A percentile compares a stretch with the other conserved stretches of the same genome.
Evolutionary conservation across 1,284 basidiomycete species (phyloP).

Genomic region (Butyriboletus appendiculatus): DNA sequence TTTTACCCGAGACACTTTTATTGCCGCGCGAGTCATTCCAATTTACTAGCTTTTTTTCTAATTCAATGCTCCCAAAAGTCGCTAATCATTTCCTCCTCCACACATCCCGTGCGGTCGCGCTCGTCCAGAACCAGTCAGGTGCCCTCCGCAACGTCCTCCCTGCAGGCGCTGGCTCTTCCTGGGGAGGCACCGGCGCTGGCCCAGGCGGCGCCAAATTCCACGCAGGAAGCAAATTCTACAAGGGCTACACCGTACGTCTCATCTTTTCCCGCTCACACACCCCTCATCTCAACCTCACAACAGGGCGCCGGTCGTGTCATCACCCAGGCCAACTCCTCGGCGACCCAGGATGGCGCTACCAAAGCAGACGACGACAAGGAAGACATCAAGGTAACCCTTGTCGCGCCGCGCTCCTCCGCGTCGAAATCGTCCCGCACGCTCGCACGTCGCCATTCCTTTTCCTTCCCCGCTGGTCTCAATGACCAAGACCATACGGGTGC

Average conservation of each 20-base stretch:
- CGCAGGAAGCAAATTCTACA: slow-evolving; percentile 66
- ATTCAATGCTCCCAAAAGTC: slow-evolving; percentile 70
- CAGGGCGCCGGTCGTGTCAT: slow-evolving; percentile 67
- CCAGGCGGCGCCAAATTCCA: slow-evolving; percentile 68
- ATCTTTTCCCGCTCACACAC: not conserved
- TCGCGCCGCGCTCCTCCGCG: slow-evolving; percentile 29
- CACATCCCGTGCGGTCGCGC: slow-evolving; percentile 68
- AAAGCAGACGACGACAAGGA: slow-evolving; percentile 59
- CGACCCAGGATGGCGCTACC: slow-evolving; percentile 47
- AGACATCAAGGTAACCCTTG: slow-evolving; percentile 41
- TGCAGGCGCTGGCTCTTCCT: slow-evolving; percentile 54
- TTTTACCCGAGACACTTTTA: slow-evolving; percentile 3
- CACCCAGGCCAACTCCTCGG: slow-evolving; percentile 65
- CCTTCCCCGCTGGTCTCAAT: slow-evolving; percentile 34
- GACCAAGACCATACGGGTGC: slow-evolving; percentile 43
- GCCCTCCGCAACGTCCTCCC: slow-evolving; percentile 73
- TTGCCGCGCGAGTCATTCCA: slow-evolving; percentile 13
- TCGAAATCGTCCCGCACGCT: slow-evolving; percentile 40
- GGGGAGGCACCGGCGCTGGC: slow-evolving; percentile 58
- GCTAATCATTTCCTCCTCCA: slow-evolving; percentile 73
- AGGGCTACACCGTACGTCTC: slow-evolving; percentile 52
- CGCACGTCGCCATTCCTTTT: slow-evolving; percentile 60
- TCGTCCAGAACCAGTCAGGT: slow-evolving; percentile 42
- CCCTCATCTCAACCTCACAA: slow-evolving; percentile 6
- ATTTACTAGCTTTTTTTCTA: too few relatives aligned